These are phyloP conservation scores for Macrocybe gigantea DNA, from an alignment of 768 basidiomycete species.

Conservation along the genomic window DNA sequence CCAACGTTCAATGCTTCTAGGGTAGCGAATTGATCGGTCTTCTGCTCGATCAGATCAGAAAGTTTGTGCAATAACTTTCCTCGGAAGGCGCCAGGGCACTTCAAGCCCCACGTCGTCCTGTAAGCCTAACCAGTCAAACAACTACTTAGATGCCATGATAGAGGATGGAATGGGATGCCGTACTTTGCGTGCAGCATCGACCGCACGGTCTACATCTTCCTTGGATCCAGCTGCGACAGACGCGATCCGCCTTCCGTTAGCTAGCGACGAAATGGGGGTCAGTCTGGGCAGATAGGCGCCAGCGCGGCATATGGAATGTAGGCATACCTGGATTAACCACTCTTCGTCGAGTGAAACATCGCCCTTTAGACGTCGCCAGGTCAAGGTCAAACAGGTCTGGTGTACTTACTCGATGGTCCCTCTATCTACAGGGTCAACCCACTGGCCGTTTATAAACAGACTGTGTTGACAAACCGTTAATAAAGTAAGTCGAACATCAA, in stretches of 20 bases:
- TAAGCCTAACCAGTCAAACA: constrained; percentile 19
- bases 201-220: constrained; percentile 63
- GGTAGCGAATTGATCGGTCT: constrained; percentile 12
- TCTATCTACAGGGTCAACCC: constrained; percentile 37
- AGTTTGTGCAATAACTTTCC: constrained; percentile 25
- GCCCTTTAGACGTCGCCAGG: constrained; percentile 1
- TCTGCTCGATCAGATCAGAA: constrained; percentile 19
- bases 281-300: not conserved
- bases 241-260: constrained; percentile 50
- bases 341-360: constrained; percentile 20
- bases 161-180: constrained; percentile 1
- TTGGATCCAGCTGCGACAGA: constrained; percentile 43
- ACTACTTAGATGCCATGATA: not conserved
- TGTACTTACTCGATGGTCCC: constrained; percentile 49
- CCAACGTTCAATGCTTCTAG: not conserved
- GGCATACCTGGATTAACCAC: constrained; percentile 50
- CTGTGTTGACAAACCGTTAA: constrained; percentile 22
- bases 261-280: constrained; percentile 17
- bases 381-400: not conserved
- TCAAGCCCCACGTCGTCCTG: constrained; percentile 54
- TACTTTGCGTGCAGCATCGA: constrained; percentile 41
- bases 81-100: constrained; percentile 38
- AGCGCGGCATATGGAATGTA: not conserved
- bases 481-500: not conserved
- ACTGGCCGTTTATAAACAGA: constrained; percentile 59